Evolutionary conservation across 139 green algal genomes (phyloP), one percentile per base, ranked within the genome.

Genomic region (Dunaliella primolecta): DNA sequence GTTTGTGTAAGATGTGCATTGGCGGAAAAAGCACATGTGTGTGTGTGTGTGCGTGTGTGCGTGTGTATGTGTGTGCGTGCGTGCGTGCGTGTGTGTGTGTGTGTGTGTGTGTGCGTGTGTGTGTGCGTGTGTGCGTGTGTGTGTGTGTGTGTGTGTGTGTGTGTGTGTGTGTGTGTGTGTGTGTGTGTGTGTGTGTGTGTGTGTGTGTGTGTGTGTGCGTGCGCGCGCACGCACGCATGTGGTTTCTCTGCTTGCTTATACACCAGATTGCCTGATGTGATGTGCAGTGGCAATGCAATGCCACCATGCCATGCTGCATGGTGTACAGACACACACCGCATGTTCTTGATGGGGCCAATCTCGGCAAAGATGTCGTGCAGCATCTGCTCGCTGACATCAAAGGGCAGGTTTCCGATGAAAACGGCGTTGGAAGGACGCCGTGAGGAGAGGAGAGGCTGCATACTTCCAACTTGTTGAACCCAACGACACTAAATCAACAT

Each of bases 321-420:
- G n/a, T n/a, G n/a, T n/a, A n/a, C n/a, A n/a, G n/a, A 64, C 46
- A 64, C 46, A 25, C 46, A 64, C 46, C 46, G 46, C 35, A 82
- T 75, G 70, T 15, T 81, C 30, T 96, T 95, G 37, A 98, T 88
- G 21, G 94, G 92, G 0, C 95, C 95, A 1, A 94, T 91, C 36
- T 93, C 89, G 0, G 75, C 27, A 35, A 97, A 96, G 1, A 96
- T 76, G 64, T 96, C 89, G 0, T 81, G 55, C 3, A 98, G 89
- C 81, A 91, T 78, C 29, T 95, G 87, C 79, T 98, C 95, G 3
- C 92, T 95, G 15, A 91, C 89, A 80, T 96, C 95, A 81, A 94
- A 98, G 0, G 94, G 91, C 27, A 98, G 90, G 84, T 98, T 98
- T 2, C 95, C 95, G 3, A 98, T 64, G 46, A 64, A 64, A 15